A percentile compares a stretch with the other conserved stretches of the same genome.
phyloP scores from a whole-genome alignment of 495 filamentous ascomycete genomes.

The Hypomontagnella submonticulosa region DNA sequence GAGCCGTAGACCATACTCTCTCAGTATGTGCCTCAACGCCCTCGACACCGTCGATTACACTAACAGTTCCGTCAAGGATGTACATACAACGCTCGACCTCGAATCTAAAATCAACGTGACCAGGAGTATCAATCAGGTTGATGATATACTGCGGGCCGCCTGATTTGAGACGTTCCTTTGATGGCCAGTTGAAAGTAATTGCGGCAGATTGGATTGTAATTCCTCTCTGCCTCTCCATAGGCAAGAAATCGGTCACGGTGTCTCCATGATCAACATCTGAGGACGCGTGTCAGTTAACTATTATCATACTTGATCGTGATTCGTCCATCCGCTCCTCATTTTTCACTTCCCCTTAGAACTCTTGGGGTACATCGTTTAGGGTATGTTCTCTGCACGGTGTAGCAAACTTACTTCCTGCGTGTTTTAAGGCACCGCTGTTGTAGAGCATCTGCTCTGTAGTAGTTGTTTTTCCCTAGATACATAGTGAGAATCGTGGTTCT shows the following conservation, averaged over 20 bases:
- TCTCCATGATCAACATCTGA: constrained; percentile 95
- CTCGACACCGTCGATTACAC: constrained; percentile 95
- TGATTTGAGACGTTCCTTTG: constrained; percentile 44
- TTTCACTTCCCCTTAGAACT: neutral
- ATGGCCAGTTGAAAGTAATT: constrained; percentile 90
- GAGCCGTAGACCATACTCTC: constrained; percentile 94
- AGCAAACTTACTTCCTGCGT: constrained; percentile 84
- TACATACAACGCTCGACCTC: constrained; percentile 94
- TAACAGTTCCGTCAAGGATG: constrained; percentile 93
- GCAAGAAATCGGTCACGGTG: constrained; percentile 97
- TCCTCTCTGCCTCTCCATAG: constrained; percentile 89
- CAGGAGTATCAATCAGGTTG: constrained; percentile 97
- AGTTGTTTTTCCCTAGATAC: constrained; percentile 90
- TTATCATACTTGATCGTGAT: neutral
- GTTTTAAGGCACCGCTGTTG: constrained; percentile 87
- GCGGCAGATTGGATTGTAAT: constrained; percentile 99
- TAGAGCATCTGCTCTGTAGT: constrained; percentile 99
- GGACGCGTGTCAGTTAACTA: constrained; percentile 31
- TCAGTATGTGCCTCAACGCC: constrained; percentile 99
- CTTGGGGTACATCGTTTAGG: neutral
- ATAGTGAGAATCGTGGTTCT: constrained; percentile 19
- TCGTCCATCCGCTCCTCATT: neutral
- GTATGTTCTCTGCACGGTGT: too few species aligned
- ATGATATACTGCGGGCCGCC: constrained; percentile 65
- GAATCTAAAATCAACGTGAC: constrained; percentile 98